Evolutionary conservation across 2,329 filamentous ascomycete species (phyloP).

Genomic region (Curvularia sp.): DNA sequence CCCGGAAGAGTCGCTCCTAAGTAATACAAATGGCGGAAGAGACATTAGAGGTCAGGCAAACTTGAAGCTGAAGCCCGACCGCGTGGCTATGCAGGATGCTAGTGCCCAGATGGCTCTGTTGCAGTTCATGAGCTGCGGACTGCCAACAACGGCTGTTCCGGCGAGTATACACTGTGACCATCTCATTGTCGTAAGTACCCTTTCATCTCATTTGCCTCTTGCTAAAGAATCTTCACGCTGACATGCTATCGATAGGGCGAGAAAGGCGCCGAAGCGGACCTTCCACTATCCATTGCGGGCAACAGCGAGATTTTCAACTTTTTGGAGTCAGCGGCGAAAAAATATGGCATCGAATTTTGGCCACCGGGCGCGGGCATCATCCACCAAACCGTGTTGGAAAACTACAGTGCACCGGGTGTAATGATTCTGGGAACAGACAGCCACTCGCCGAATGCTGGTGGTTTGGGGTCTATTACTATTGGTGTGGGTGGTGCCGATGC

Average conservation of each 20-base stretch:
- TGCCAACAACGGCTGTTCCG: constrained; percentile 88
- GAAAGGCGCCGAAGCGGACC: constrained; percentile 84
- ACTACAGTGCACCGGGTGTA: constrained; percentile 93
- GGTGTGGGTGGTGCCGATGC: constrained; percentile 97
- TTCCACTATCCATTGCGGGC: constrained; percentile 82
- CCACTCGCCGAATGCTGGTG: constrained; percentile 97
- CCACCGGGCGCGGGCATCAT: constrained; percentile 59
- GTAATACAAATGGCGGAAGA: constrained; percentile 81
- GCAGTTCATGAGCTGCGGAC: constrained; percentile 97
- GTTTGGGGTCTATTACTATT: constrained; percentile 90
- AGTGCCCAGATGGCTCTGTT: constrained; percentile 97
- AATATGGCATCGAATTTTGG: constrained; percentile 58
- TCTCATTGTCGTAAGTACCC: constrained; percentile 74
- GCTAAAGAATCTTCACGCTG: neutral
- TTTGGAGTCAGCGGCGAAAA: constrained; percentile 77
- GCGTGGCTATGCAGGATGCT: constrained; percentile 98
- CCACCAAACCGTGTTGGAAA: constrained; percentile 96
- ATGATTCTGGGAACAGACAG: constrained; percentile 99
- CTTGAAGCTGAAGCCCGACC: constrained; percentile 94
- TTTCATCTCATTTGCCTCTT: neutral
- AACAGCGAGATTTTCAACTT: constrained; percentile 99
- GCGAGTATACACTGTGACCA: constrained; percentile 99
- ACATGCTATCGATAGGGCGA: constrained; percentile 53
- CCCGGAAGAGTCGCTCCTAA: constrained; percentile 84
- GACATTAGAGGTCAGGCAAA: constrained; percentile 88